Conservation (phyloP, 2,329 filamentous ascomycete genomes). For the Arthroderma uncinatum region DNA sequence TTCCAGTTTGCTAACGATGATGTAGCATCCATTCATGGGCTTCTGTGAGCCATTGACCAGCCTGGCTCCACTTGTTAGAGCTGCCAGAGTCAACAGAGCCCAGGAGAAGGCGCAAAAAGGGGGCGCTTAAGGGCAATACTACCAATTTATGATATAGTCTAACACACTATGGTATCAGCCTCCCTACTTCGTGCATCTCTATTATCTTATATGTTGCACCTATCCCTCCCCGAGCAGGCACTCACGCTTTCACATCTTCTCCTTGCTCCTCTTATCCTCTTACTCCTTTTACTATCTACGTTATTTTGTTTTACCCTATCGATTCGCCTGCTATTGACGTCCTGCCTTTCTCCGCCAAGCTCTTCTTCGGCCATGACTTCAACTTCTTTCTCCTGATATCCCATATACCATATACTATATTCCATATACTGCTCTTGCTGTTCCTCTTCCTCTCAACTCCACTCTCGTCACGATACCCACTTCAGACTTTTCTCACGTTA, state of each 20-base stretch:
- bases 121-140: constrained; percentile 19
- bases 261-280: not conserved
- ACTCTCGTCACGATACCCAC: not conserved
- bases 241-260: not conserved
- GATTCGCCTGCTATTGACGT: not conserved
- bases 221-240: not conserved
- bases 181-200: not conserved
- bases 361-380: too few relatives aligned
- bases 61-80: constrained; percentile 74
- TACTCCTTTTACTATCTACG: not conserved
- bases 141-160: not conserved
- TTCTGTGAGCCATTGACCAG: constrained; percentile 62
- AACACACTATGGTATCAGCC: not conserved
- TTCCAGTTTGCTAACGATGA: not conserved
- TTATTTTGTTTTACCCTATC: not conserved
- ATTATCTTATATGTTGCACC: not conserved
- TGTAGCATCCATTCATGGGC: constrained; percentile 70
- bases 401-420: not conserved
- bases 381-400: not conserved
- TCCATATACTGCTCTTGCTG: not conserved
- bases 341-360: too few relatives aligned
- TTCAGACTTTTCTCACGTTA: not conserved
- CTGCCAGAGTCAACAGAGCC: constrained; percentile 71
- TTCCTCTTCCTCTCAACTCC: not conserved
- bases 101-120: constrained; percentile 70